These are phyloP conservation scores for Calocybe gangraenosa DNA, from an alignment of 768 basidiomycete species.

Conservation along the genomic window DNA sequence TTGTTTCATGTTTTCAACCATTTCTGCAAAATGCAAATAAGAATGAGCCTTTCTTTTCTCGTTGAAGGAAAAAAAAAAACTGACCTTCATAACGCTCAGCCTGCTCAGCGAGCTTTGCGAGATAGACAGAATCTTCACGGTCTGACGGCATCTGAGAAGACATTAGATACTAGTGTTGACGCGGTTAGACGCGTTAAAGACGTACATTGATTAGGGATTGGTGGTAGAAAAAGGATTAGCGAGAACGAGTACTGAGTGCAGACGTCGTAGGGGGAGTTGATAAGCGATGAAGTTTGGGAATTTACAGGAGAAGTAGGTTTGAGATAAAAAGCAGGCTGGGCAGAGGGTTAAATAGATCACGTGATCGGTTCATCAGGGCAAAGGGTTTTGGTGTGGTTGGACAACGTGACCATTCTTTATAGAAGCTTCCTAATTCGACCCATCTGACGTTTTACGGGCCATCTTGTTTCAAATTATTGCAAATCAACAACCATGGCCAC, in stretches of 20 bases:
- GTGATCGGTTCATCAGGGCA: constrained; percentile 38
- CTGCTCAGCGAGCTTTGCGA: constrained; percentile 99
- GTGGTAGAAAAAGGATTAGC: constrained; percentile 9
- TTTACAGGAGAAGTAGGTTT: constrained; percentile 37
- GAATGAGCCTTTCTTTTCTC: too few species aligned
- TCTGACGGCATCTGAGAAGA: constrained; percentile 58
- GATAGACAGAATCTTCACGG: constrained; percentile 98
- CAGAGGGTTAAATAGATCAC: constrained; percentile 60
- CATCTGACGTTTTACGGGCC: too few species aligned
- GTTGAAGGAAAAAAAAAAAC: constrained; percentile 3
- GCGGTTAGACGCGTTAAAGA: constrained; percentile 29
- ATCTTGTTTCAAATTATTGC: not conserved
- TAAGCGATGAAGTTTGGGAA: constrained; percentile 38
- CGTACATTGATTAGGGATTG: constrained; percentile 39
- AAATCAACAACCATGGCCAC: constrained; percentile 26
- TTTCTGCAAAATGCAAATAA: constrained; percentile 47
- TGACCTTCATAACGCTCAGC: constrained; percentile 98
- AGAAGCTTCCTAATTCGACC: constrained; percentile 17
- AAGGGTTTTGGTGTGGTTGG: constrained; percentile 33
- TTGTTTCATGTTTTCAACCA: constrained; percentile 99
- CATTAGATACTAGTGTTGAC: constrained; percentile 26
- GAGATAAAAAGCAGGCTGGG: constrained; percentile 67
- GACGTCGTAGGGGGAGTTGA: constrained; percentile 36
- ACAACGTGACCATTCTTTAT: constrained; percentile 23
- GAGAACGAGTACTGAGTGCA: constrained; percentile 26